Evolutionary conservation across 2,329 filamentous ascomycete genomes (phyloP), one percentile per base, ranked within the genome.

Genomic region (Microascus cirrosus): DNA sequence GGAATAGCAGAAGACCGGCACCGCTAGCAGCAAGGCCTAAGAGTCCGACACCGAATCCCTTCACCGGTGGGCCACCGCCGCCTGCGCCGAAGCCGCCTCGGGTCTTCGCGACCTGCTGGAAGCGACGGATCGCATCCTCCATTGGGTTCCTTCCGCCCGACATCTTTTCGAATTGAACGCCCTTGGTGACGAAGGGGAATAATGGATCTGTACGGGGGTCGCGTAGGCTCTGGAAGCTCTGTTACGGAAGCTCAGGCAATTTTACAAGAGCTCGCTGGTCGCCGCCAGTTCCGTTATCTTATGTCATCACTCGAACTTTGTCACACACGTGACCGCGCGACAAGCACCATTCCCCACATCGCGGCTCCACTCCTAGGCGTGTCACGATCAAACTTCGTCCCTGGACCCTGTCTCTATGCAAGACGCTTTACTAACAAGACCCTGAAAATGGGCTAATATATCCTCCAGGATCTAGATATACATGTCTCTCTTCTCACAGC

Each of bases 51-150:
- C 71, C 70, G 18, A 72, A 61, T 54, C 71, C 71, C 59, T 71
- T 70, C 48, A 74, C 71, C 60, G 72, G 68, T 53, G 75, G 74
- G 61, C 71, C 69, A 60, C 74, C 73, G 55, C 72, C 70, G 60
- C 74, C 74, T 59, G n/a, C n/a, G n/a, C 73, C 69, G 59, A 73
- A 70, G 57, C 72, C 71, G 60, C 74, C 71, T 57, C 73, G 69
- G 59, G 71, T 69, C 57, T 71, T 63, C 58, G 75, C 75, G 66
- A 77, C 75, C 65, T 76, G 73, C 63, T 77, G 77, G 59, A 81
- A 70, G 63, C 74, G 74, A 60, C 73, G 74, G 68, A 79, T 71
- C 60, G 78, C 77, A 65, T 80, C 77, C 65, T 80, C 75, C 66
- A 75, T 71, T 25, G 72, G 73, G 60, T 68, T 73, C 53, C 66